Base-by-base conservation (phyloP, 75 land plant species). In the Ceratopteris richardii region DNA sequence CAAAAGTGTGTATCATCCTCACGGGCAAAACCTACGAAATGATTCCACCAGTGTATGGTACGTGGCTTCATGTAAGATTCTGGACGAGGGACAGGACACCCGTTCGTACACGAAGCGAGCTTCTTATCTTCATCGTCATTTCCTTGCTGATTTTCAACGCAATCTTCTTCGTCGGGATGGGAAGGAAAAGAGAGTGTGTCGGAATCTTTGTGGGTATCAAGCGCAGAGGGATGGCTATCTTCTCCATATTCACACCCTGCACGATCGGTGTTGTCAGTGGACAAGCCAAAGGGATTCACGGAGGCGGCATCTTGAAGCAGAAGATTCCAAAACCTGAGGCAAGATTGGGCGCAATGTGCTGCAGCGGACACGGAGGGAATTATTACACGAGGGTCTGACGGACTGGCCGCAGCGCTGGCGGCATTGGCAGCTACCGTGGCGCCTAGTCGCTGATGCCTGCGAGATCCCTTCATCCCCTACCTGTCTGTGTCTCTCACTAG, bases 1-100 rank as follows among this genome's bases (percentile, higher is more conserved):
- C 24, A 25, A 26, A 60, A 64, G 16, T 55, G 18, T 14, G 63
- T 39, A 60, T 64, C 66, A 0, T 55, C 46, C 19, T 26, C 41
- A 23, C 21, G 39, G 30, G 54, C 66, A 64, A 37, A 41, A 31
- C 39, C 63, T 22, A 27, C 41, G 43, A 33, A 37, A 22, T 60
- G 66, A 60, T 56, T 64, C 66, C 66, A 64, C 66, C 66, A 64
- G 30, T 64, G 64, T 23, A 56, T 29, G 13, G 66, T 53, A 42
- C 63, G 65, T 12, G 66, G 65, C 62, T 29, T 10, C 33, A 55
- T 55, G 57, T 22, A 55, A 6, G 51, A 6, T 19, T 48, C 51
- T n/a, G n/a, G n/a, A n/a, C n/a, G n/a, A n/a, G n/a, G n/a, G n/a
- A n/a, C n/a, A n/a, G n/a, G n/a, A n/a, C n/a, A n/a, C n/a, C 18